These are phyloP conservation scores for Singerocomus rubriflavus DNA, from an alignment of 1,284 basidiomycete genomes.

Conservation along the genomic window DNA sequence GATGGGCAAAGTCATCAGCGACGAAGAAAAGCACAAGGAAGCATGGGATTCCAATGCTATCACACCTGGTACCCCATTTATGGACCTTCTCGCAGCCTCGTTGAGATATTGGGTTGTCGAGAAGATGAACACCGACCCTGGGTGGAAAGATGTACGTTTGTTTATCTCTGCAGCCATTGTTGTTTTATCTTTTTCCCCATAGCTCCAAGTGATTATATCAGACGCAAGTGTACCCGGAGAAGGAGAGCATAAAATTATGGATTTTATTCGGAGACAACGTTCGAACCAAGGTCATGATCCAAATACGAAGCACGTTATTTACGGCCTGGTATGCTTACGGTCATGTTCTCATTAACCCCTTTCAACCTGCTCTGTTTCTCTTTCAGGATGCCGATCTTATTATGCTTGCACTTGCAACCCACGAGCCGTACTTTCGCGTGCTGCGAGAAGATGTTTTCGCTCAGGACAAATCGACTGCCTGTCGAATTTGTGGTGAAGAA, in stretches of 20 bases:
- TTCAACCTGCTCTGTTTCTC: conserved; percentile 7
- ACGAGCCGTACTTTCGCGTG: conserved; percentile 97
- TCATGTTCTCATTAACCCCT: background rate
- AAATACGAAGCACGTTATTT: conserved; percentile 96
- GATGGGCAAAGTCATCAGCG: conserved; percentile 87
- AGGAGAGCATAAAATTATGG: conserved; percentile 99
- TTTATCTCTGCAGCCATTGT: background rate
- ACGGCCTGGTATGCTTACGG: conserved; percentile 75
- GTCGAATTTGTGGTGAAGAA: conserved; percentile 89
- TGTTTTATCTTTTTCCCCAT: conserved; percentile 6
- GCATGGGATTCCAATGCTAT: conserved; percentile 99
- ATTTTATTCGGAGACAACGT: conserved; percentile 92
- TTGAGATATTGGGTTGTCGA: conserved; percentile 95
- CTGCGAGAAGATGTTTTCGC: conserved; percentile 97
- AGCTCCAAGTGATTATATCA: conserved; percentile 96
- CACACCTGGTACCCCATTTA: conserved; percentile 98
- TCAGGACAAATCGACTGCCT: conserved; percentile 76
- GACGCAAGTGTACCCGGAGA: conserved; percentile 98
- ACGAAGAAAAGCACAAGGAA: conserved; percentile 82
- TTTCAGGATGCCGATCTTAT: conserved; percentile 97
- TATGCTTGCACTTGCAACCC: conserved; percentile 97
- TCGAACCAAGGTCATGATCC: conserved; percentile 87
- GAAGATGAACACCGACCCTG: conserved; percentile 93
- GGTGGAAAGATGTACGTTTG: conserved; percentile 83
- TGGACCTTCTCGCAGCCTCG: conserved; percentile 87